Percentiles rank a stretch among this genome's conserved stretches.
Evolutionary conservation across 2,329 filamentous ascomycete genomes (phyloP).

Genomic region (Helicocarpus griseus): DNA sequence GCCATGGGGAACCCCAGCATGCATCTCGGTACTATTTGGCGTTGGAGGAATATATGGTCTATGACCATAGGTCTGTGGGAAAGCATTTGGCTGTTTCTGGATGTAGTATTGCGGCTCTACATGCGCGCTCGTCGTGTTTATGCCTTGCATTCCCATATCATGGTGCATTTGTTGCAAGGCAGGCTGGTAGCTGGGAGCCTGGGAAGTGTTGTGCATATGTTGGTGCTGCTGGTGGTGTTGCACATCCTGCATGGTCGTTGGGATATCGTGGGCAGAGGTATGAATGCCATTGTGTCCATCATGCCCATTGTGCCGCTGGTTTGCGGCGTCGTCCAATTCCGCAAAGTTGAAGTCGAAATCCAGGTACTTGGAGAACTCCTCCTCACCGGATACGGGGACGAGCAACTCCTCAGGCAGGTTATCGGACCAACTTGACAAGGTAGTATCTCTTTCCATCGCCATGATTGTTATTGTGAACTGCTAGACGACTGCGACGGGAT

Average conservation of each 20-base stretch:
- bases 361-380: conserved; percentile 41
- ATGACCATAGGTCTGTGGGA: conserved; percentile 11
- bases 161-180: conserved; percentile 6
- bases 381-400: conserved; percentile 32
- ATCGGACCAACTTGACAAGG: conserved; percentile 31
- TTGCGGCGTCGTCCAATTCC: conserved; percentile 30
- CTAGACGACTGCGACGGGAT: background rate
- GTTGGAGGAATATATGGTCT: conserved; percentile 36
- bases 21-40: conserved; percentile 40
- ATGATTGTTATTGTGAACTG: background rate
- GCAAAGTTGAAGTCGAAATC: conserved; percentile 40
- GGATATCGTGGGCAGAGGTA: conserved; percentile 18
- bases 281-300: conserved; percentile 27
- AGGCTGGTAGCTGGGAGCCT: conserved; percentile 5
- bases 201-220: conserved; percentile 6
- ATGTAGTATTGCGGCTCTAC: conserved; percentile 15
- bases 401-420: conserved; percentile 31
- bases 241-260: conserved; percentile 10
- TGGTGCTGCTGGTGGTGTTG: conserved; percentile 1
- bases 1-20: conserved; percentile 33
- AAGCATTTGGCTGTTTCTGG: conserved; percentile 16
- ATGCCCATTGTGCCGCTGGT: conserved; percentile 27
- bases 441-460: conserved; percentile 30
- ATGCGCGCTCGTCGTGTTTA: conserved; percentile 6
- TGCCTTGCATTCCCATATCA: conserved; percentile 9